phyloP scores from a whole-genome alignment of 1,284 basidiomycete genomes.

The Apiotrichum veenhuisii region DNA sequence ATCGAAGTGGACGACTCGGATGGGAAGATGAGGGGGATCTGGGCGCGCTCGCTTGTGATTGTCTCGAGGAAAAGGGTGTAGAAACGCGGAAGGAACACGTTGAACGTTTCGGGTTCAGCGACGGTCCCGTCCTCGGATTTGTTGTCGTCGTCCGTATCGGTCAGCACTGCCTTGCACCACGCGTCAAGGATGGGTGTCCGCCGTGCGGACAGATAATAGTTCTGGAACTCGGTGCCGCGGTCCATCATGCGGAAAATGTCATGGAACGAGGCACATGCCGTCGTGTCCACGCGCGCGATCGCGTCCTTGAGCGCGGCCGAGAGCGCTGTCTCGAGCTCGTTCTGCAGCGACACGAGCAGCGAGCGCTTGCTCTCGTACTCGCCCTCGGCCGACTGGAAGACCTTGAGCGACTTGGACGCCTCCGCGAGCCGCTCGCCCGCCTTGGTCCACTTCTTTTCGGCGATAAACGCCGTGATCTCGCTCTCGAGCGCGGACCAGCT shows the following conservation, averaged over 20 bases:
- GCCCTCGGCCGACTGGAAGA: slow-evolving; percentile 76
- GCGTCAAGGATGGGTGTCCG: slow-evolving; percentile 60
- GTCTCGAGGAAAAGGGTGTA: slow-evolving; percentile 56
- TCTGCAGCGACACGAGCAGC: slow-evolving; percentile 83
- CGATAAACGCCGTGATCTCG: slow-evolving; percentile 76
- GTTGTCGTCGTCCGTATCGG: slow-evolving; percentile 4
- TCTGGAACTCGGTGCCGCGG: slow-evolving; percentile 80
- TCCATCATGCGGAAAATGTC: slow-evolving; percentile 84
- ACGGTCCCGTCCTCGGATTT: slow-evolving; percentile 10
- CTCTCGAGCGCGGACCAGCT: slow-evolving; percentile 89
- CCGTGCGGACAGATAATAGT: slow-evolving; percentile 85
- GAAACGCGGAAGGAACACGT: slow-evolving; percentile 68
- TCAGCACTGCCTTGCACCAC: slow-evolving; percentile 58
- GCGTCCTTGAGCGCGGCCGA: slow-evolving; percentile 79
- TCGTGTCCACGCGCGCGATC: slow-evolving; percentile 68
- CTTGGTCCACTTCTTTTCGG: slow-evolving; percentile 63
- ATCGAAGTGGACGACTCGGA: slow-evolving; percentile 57
- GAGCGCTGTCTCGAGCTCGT: slow-evolving; percentile 83
- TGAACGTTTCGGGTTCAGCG: slow-evolving; percentile 51
- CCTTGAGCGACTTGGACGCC: slow-evolving; percentile 76
- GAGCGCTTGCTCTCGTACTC: slow-evolving; percentile 80
- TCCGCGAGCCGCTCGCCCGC: slow-evolving; percentile 84
- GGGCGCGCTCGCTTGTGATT: slow-evolving; percentile 65
- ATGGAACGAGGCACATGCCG: slow-evolving; percentile 57
- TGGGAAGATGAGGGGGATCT: slow-evolving; percentile 74